phyloP scores from a whole-genome alignment of 2,329 filamentous ascomycete genomes.

The Stagonosporopsis vannaccii region DNA sequence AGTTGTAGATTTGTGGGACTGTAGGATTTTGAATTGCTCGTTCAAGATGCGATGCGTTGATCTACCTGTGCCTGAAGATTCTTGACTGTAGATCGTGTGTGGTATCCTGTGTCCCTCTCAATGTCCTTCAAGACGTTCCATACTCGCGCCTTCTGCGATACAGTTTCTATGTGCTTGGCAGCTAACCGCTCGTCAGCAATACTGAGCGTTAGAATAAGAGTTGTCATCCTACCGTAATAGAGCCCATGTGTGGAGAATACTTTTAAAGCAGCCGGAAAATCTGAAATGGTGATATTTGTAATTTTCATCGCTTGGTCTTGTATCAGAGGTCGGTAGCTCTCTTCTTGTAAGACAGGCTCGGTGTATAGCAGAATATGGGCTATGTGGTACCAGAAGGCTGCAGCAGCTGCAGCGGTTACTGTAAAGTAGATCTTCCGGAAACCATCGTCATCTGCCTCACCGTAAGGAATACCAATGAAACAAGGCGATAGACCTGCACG shows the following conservation, averaged over 20 bases:
- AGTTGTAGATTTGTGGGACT: conserved; percentile 37
- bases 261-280: conserved; percentile 41
- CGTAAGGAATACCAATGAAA: conserved; percentile 44
- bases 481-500: conserved; percentile 34
- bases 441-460: conserved; percentile 40
- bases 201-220: background rate
- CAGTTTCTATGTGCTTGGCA: conserved; percentile 45
- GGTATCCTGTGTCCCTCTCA: conserved; percentile 42
- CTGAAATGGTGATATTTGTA: conserved; percentile 42
- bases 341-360: conserved; percentile 39
- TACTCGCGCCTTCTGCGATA: conserved; percentile 43
- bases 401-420: conserved; percentile 38
- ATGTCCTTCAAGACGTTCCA: conserved; percentile 45
- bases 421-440: conserved; percentile 44
- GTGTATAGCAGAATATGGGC: conserved; percentile 43
- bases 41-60: conserved; percentile 8
- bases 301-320: conserved; percentile 42
- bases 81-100: conserved; percentile 36
- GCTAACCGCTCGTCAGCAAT: conserved; percentile 25
- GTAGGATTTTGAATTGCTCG: background rate
- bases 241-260: conserved; percentile 44
- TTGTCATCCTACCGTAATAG: conserved; percentile 35
- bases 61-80: conserved; percentile 39
- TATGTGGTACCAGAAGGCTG: conserved; percentile 45
- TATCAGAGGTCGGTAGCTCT: conserved; percentile 34